Evolutionary conservation across 345 rosid genomes (phyloP).

Genomic region (Salix purpurea): DNA sequence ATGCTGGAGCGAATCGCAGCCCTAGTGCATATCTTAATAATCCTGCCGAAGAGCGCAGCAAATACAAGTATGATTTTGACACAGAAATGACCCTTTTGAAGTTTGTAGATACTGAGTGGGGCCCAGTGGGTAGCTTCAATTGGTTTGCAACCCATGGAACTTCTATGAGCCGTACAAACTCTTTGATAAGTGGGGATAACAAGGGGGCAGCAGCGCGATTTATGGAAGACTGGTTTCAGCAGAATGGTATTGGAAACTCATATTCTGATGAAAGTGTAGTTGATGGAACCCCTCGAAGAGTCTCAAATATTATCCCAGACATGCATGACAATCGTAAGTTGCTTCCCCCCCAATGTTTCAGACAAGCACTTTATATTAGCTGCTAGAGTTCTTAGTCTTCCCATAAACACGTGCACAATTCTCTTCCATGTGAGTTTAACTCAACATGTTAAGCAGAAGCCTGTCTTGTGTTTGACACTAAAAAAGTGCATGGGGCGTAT

Average conservation of each 20-base stretch:
- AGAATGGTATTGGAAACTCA: conserved; percentile 32
- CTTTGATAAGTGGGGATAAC: conserved; percentile 96
- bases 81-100: conserved; percentile 94
- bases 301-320: conserved; percentile 58
- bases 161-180: conserved; percentile 95
- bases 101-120: conserved; percentile 89
- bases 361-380: neutral
- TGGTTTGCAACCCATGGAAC: conserved; percentile 99
- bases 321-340: conserved; percentile 47
- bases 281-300: conserved; percentile 59
- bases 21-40: conserved; percentile 97
- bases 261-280: conserved; percentile 32
- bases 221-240: conserved; percentile 95
- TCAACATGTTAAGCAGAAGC: neutral
- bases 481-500: neutral
- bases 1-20: conserved; percentile 94
- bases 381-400: neutral
- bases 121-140: conserved; percentile 92
- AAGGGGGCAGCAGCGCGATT: conserved; percentile 95
- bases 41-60: conserved; percentile 67
- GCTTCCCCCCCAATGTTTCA: neutral
- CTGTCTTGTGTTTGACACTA: neutral
- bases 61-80: conserved; percentile 76
- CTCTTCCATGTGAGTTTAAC: conserved; percentile 5
- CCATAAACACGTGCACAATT: neutral